Percentiles rank a stretch among this genome's conserved stretches.
These are phyloP conservation scores for Suhomyces emberorum DNA, from an alignment of 805 yeast species.

Conservation along the genomic window DNA sequence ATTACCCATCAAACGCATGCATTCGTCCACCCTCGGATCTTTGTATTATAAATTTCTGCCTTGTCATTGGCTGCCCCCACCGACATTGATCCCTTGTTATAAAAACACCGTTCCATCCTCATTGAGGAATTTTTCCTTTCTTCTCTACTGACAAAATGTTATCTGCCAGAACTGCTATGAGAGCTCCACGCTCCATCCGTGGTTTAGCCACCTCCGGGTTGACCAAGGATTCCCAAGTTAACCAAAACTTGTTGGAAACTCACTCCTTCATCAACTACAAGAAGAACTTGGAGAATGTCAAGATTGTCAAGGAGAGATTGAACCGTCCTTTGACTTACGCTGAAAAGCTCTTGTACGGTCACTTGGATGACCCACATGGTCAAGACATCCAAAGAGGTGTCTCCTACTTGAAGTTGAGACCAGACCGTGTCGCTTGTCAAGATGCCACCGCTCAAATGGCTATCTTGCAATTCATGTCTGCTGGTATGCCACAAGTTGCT, in stretches of 20 bases:
- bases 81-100: constrained; percentile 5
- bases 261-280: constrained; percentile 89
- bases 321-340: constrained; percentile 91
- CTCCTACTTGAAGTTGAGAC: constrained; percentile 89
- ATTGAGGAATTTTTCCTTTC: constrained; percentile 2
- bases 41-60: constrained; percentile 20
- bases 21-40: constrained; percentile 5
- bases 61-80: constrained; percentile 19
- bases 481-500: constrained; percentile 86
- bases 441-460: constrained; percentile 99
- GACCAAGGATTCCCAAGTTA: constrained; percentile 69
- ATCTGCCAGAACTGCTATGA: constrained; percentile 39
- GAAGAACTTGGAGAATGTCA: constrained; percentile 82
- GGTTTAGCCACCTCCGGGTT: constrained; percentile 52
- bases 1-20: not conserved
- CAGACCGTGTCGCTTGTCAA: constrained; percentile 98
- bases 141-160: constrained; percentile 26
- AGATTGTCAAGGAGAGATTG: constrained; percentile 77
- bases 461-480: constrained; percentile 91
- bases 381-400: constrained; percentile 84
- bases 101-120: constrained; percentile 4
- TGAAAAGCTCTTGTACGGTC: constrained; percentile 93
- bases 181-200: constrained; percentile 37
- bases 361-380: constrained; percentile 87
- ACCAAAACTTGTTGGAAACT: constrained; percentile 77